A percentile compares a stretch with the other conserved stretches of the same genome.
Conservation (phyloP, 1,139 yeast species). For the Yamadazyma conglobata region DNA sequence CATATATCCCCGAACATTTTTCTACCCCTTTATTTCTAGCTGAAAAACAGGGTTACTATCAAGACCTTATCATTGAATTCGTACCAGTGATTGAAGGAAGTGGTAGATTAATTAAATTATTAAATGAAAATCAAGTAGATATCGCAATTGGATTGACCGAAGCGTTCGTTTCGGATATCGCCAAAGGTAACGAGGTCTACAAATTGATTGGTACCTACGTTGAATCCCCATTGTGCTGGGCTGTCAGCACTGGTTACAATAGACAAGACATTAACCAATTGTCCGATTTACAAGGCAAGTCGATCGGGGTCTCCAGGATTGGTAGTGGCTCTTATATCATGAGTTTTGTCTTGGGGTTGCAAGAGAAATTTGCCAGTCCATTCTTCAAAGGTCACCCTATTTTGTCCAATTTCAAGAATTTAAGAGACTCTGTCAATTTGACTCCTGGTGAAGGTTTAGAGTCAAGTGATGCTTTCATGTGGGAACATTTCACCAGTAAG, state of each 20-base stretch:
- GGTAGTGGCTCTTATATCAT: slow-evolving; percentile 91
- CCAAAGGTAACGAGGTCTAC: slow-evolving; percentile 62
- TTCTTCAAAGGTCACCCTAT: slow-evolving; percentile 52
- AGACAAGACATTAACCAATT: slow-evolving; percentile 51
- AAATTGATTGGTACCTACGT: slow-evolving; percentile 80
- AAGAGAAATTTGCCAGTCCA: slow-evolving; percentile 46
- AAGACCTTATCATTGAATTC: slow-evolving; percentile 51
- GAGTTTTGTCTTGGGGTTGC: slow-evolving; percentile 79
- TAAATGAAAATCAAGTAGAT: slow-evolving; percentile 63
- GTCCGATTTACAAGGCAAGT: slow-evolving; percentile 55
- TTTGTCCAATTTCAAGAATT: slow-evolving; percentile 65
- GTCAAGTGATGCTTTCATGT: slow-evolving; percentile 82
- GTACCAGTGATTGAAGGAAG: slow-evolving; percentile 83
- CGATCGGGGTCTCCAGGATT: slow-evolving; percentile 80
- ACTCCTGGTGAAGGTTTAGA: slow-evolving; percentile 31
- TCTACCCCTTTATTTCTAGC: slow-evolving; percentile 84
- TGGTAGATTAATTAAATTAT: slow-evolving; percentile 76
- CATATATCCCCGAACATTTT: slow-evolving; percentile 89
- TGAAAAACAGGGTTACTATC: slow-evolving; percentile 52
- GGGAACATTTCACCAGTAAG: slow-evolving; percentile 91
- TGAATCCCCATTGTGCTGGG: slow-evolving; percentile 85
- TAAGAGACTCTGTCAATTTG: slow-evolving; percentile 75
- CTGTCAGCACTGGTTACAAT: slow-evolving; percentile 70
- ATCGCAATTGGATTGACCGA: slow-evolving; percentile 87
- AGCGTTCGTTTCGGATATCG: slow-evolving; percentile 81